Evolutionary conservation across 805 yeast species (phyloP).

Genomic region (Schwanniomyces sp.): DNA sequence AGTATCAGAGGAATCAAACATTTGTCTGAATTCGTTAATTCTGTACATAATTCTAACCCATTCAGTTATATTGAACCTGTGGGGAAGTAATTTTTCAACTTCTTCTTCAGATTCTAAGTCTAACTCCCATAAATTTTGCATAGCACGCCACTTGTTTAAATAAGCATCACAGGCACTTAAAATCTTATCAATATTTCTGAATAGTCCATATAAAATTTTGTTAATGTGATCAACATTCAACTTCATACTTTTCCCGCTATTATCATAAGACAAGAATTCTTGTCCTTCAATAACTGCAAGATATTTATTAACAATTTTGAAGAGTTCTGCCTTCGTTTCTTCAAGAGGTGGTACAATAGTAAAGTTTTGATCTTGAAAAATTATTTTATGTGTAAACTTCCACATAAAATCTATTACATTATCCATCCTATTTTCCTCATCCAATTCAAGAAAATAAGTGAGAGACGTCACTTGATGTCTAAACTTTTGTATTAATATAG

Average conservation of each 20-base stretch:
- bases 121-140: constrained; percentile 60
- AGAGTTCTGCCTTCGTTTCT: constrained; percentile 28
- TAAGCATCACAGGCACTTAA: constrained; percentile 33
- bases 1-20: constrained; percentile 53
- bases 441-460: neutral
- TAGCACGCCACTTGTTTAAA: constrained; percentile 49
- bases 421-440: neutral
- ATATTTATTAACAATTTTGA: constrained; percentile 15
- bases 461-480: constrained; percentile 7
- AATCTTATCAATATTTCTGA: constrained; percentile 27
- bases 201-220: neutral
- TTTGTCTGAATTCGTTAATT: constrained; percentile 39
- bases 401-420: neutral
- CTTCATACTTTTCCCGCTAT: neutral
- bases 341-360: constrained; percentile 41
- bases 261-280: constrained; percentile 4
- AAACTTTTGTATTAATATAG: constrained; percentile 20
- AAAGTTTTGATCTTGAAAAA: constrained; percentile 37
- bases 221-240: neutral
- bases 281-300: constrained; percentile 19
- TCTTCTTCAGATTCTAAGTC: constrained; percentile 43
- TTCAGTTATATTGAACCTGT: constrained; percentile 13
- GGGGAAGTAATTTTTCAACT: constrained; percentile 20
- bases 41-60: constrained; percentile 54
- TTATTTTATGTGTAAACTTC: constrained; percentile 29